phyloP scores from a whole-genome alignment of 768 basidiomycete species.

The Astraeus odoratus region DNA sequence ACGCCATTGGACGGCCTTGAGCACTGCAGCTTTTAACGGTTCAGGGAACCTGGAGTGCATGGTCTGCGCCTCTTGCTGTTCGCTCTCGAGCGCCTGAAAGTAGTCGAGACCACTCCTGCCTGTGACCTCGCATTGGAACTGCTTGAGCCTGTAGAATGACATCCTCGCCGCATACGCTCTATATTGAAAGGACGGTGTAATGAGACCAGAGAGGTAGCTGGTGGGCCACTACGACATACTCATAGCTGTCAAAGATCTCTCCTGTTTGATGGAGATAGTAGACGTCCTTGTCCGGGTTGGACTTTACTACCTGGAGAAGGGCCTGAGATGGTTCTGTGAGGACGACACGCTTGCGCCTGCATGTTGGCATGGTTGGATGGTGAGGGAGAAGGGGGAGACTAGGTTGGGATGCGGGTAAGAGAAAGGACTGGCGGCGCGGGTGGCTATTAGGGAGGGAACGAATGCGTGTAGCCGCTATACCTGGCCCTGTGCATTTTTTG shows the following conservation, averaged over 20 bases:
- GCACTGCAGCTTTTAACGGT: slow-evolving; percentile 84
- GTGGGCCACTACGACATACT: slow-evolving; percentile 51
- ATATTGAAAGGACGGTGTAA: slow-evolving; percentile 11
- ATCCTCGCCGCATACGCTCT: slow-evolving; percentile 84
- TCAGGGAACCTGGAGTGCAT: slow-evolving; percentile 91
- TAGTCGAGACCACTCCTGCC: slow-evolving; percentile 92
- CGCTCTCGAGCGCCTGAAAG: slow-evolving; percentile 89
- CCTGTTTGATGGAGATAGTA: slow-evolving; percentile 93
- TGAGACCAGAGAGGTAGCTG: slow-evolving; percentile 18
- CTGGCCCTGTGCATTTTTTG: slow-evolving; percentile 25
- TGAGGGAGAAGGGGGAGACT: slow-evolving; percentile 38
- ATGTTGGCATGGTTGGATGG: slow-evolving; percentile 67
- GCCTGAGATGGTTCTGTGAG: slow-evolving; percentile 74
- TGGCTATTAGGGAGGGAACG: slow-evolving; percentile 53
- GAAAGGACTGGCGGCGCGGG: slow-evolving; percentile 49
- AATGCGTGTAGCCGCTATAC: slow-evolving; percentile 34
- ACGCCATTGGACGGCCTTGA: slow-evolving; percentile 97
- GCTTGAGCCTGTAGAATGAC: slow-evolving; percentile 89
- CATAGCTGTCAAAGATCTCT: slow-evolving; percentile 95
- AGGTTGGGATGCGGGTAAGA: slow-evolving; percentile 48
- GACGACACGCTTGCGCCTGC: slow-evolving; percentile 84
- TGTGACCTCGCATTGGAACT: slow-evolving; percentile 96
- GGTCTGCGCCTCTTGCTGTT: slow-evolving; percentile 81
- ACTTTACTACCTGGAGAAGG: slow-evolving; percentile 57
- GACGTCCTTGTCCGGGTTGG: slow-evolving; percentile 67